Evolutionary conservation across 2,329 filamentous ascomycete species (phyloP), one percentile per base, ranked within the genome.

Genomic region (Chaetothyriales sp.): DNA sequence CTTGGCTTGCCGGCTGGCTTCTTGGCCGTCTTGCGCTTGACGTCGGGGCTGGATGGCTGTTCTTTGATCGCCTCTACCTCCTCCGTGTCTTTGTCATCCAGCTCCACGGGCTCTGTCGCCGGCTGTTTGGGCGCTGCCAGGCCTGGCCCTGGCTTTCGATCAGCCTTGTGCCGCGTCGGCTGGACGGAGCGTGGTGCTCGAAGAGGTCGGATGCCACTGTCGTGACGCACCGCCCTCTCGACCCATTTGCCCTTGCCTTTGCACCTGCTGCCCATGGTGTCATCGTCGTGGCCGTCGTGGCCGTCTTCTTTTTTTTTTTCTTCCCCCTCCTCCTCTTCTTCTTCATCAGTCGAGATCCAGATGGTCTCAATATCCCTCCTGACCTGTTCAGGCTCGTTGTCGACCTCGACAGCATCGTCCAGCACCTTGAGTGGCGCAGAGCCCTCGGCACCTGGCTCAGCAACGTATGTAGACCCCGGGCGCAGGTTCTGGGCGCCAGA

Each of bases 321-420:
- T n/a, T n/a, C n/a, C n/a, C n/a, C n/a, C n/a, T n/a, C n/a, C n/a
- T 44, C 62, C 2, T 69, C 65, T n/a, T 67, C 64, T 46, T 74
- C 71, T 28, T 77, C 76, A 51, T 79, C 73, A 47, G 74, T 77
- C 10, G 76, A 71, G 10, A 81, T 62, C 56, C 74, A 73, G 55
- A 80, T 75, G n/a, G 71, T 64, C 56, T 82, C 78, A 51, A 83
- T 77, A 55, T 59, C 58, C 50, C 53, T 51, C 74, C 69, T 43
- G 70, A 67, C 20, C 67, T 71, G 64, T 44, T 71, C 68, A 28
- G 65, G 65, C 47, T 75, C 76, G 51, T 78, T 75, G 47, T 75
- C 74, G 33, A 72, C 73, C 9, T 71, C 72, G 5, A 71, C 66
- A 50, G 10, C 44, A 19, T 20, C 9, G 10, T 19, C 44, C 7